Evolutionary conservation across 2,329 filamentous ascomycete species (phyloP).

Genomic region (Fusarium setosum): DNA sequence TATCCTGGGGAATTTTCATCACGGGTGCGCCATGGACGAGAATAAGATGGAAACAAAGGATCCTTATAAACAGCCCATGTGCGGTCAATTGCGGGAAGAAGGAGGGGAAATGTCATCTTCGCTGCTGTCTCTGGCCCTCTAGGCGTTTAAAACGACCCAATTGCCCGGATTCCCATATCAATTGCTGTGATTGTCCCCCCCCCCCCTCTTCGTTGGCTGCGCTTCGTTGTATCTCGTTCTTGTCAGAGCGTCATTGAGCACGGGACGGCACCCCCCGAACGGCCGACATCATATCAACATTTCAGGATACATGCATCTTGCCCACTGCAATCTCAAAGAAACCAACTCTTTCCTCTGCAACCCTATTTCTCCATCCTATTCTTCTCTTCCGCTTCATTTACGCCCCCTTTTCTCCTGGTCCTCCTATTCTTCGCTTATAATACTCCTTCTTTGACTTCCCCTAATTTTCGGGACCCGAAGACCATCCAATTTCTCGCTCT

Average conservation of each 20-base stretch:
- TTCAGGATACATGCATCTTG: neutral
- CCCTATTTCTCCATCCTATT: neutral
- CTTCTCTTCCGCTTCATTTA: slow-evolving; percentile 1
- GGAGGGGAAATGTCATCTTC: slow-evolving; percentile 2
- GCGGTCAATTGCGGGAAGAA: slow-evolving; percentile 27
- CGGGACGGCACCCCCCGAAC: slow-evolving; percentile 33
- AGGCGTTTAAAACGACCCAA: slow-evolving; percentile 10
- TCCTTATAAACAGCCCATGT: slow-evolving; percentile 31
- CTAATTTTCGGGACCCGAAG: slow-evolving; percentile 25
- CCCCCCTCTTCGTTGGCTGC: slow-evolving; percentile 1
- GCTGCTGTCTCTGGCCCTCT: slow-evolving; percentile 8
- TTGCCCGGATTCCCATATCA: slow-evolving; percentile 8
- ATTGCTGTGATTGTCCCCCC: slow-evolving; percentile 12
- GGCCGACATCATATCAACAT: slow-evolving; percentile 10
- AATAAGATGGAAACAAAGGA: slow-evolving; percentile 8
- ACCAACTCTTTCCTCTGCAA: slow-evolving; percentile 4
- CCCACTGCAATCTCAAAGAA: slow-evolving; percentile 8
- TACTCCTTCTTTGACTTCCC: slow-evolving; percentile 8
- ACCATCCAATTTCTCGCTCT: slow-evolving; percentile 38
- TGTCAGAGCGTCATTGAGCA: slow-evolving; percentile 32
- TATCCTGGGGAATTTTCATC: slow-evolving; percentile 5
- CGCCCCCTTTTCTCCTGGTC: neutral
- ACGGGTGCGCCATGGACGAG: neutral
- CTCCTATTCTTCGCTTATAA: neutral
- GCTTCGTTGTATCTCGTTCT: neutral